A percentile compares a stretch with the other conserved stretches of the same genome.
These are phyloP conservation scores for Spatholobus suberectus DNA, from an alignment of 306 rosid species.

Conservation along the genomic window DNA sequence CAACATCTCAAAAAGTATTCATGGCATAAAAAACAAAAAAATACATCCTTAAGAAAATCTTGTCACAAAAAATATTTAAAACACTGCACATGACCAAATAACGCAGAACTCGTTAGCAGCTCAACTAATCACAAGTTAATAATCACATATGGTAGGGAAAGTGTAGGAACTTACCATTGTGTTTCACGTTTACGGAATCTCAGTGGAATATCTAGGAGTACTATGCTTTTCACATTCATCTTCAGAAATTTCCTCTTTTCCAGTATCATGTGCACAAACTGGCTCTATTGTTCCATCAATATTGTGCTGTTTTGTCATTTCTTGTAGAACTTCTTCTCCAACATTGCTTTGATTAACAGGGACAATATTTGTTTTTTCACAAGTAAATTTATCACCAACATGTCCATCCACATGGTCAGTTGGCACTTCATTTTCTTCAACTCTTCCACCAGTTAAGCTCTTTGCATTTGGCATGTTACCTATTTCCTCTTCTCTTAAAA, in stretches of 20 bases:
- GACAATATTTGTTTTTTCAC: conserved; percentile 22
- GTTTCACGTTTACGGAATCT: conserved; percentile 29
- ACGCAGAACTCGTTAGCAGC: background rate
- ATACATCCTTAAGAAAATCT: background rate
- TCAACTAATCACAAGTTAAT: conserved; percentile 18
- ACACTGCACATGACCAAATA: conserved; percentile 25
- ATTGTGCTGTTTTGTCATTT: conserved; percentile 36
- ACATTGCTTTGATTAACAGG: conserved; percentile 38
- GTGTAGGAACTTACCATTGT: conserved; percentile 52
- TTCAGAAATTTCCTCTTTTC: conserved; percentile 41
- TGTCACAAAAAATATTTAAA: conserved; percentile 14
- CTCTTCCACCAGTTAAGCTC: conserved; percentile 31
- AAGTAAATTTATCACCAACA: conserved; percentile 34
- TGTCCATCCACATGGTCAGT: conserved; percentile 35
- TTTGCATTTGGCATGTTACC: conserved; percentile 39
- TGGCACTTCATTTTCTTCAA: conserved; percentile 40
- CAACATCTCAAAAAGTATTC: background rate
- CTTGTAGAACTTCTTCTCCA: conserved; percentile 34
- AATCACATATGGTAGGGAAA: background rate
- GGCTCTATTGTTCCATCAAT: conserved; percentile 30
- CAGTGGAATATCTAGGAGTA: conserved; percentile 44
- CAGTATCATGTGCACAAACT: conserved; percentile 42
- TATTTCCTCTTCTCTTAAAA: conserved; percentile 40
- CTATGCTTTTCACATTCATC: conserved; percentile 37
- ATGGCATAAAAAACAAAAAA: conserved; percentile 12